Evolutionary conservation across 305 asterid species (phyloP), one percentile per base, ranked within the genome.

Genomic region (Fraxinus albicans): DNA sequence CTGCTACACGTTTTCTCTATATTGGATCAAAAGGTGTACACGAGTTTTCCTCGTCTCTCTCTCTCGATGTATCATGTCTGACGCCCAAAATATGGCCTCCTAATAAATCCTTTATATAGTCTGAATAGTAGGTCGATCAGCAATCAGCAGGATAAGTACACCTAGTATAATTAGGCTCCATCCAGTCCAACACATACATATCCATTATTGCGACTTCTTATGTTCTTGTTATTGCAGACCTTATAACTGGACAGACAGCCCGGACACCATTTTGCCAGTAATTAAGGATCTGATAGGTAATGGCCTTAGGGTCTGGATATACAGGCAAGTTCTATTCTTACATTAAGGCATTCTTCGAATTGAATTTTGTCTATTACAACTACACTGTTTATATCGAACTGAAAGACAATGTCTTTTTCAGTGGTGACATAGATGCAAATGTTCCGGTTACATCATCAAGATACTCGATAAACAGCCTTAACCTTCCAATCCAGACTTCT

Each of bases 401-500:
- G 72, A 60, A 60, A 60, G 72, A 60, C 13, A 58, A 21, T 60
- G 5, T 2, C 44, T 50, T 6, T 33, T 73, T 27, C 88, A 88
- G 93, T 69, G 89, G 90, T 58, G 90, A 86, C 67, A 81, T 69
- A 19, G 91, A 90, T 81, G 88, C 86, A 77, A 83, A 83, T 53
- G 91, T 88, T 15, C 90, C 93, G n/a, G 86, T 88, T 10, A 84
- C 91, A 78, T 69, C 91, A 53, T 75, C 90, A 44, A 82, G 87
- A 69, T 86, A 80, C 67, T 86, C 90, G 0, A 86, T 86, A 42
- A 83, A 82, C 50, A 84, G 85, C 74, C 87, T 90, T 12, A 82
- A 86, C 73, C 88, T 86, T n/a, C 87, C 86, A 7, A 65, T 82
- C 0, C 83, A 83, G 47, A 81, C 84, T 19, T 33, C 86, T 8